Conservation (phyloP, 208 protist species). For the Acanthamoeba lenticulata region DNA sequence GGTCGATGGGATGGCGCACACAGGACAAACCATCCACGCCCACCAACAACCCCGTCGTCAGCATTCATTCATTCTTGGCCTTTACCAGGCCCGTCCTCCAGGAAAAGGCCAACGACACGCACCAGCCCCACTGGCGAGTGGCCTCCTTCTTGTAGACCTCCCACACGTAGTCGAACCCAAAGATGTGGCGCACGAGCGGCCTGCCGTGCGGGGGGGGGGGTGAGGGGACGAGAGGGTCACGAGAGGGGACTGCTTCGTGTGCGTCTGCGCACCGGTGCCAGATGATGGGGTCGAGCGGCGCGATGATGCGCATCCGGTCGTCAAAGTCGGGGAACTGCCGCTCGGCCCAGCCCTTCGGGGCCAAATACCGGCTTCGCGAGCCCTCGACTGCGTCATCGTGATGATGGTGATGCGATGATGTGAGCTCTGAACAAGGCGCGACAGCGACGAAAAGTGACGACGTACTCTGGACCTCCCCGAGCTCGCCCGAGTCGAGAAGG, state of each 20-base stretch:
- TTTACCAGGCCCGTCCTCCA: too few relatives aligned
- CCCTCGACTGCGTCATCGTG: background rate
- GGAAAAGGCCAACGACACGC: background rate
- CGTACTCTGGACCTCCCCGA: background rate
- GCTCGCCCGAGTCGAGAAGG: background rate
- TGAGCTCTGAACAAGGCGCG: background rate
- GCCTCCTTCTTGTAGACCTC: slow-evolving; percentile 27
- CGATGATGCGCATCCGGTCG: background rate
- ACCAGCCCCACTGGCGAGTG: background rate
- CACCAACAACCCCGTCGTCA: background rate
- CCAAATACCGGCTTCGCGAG: background rate
- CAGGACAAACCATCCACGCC: background rate
- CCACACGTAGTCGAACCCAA: background rate
- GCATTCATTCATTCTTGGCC: background rate
- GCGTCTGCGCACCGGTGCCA: background rate
- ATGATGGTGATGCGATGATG: background rate
- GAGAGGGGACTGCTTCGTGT: background rate
- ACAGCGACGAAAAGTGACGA: background rate
- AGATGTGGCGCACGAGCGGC: background rate
- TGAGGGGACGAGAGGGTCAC: background rate
- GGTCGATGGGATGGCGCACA: too few relatives aligned
- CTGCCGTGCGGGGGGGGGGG: background rate
- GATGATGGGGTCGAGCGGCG: background rate
- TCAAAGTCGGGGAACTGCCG: background rate
- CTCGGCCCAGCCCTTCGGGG: background rate